Percentiles rank a stretch among this genome's conserved stretches.
These are phyloP conservation scores for Glarea lozoyensis DNA, from an alignment of 495 filamentous ascomycete species.

Conservation along the genomic window DNA sequence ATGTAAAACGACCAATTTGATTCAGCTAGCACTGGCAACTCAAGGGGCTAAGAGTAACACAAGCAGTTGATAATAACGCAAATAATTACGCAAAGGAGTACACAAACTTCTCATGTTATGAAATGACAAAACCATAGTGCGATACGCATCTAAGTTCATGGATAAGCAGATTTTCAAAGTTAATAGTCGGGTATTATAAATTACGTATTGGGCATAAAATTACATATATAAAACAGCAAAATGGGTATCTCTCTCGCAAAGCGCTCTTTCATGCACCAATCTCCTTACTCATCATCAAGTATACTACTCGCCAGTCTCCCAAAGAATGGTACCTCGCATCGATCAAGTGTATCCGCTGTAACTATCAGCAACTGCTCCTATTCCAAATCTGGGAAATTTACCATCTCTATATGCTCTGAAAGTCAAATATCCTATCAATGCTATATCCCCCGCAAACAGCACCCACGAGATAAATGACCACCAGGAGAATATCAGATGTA, in stretches of 20 bases:
- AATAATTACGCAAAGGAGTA: too few species aligned
- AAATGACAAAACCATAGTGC: too few species aligned
- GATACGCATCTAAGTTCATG: too few species aligned
- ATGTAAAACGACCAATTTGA: too few species aligned
- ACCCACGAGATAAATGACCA: slow-evolving; percentile 77
- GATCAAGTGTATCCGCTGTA: slow-evolving; percentile 69
- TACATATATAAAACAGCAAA: slow-evolving; percentile 1
- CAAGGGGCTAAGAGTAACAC: too few species aligned
- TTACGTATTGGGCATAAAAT: slow-evolving; percentile 1
- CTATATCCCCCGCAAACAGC: slow-evolving; percentile 65
- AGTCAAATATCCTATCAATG: slow-evolving; percentile 67
- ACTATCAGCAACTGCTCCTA: slow-evolving; percentile 17
- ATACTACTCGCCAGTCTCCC: slow-evolving; percentile 79
- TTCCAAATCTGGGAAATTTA: slow-evolving; percentile 23
- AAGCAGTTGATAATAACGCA: too few species aligned
- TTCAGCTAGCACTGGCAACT: too few species aligned
- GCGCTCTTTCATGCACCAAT: background rate
- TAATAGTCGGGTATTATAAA: slow-evolving; percentile 13
- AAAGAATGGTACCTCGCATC: slow-evolving; percentile 82
- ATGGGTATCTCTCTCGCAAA: slow-evolving; percentile 15
- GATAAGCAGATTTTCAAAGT: too few species aligned
- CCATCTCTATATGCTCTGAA: slow-evolving; percentile 78
- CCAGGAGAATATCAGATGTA: slow-evolving; percentile 83
- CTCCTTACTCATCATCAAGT: slow-evolving; percentile 73
- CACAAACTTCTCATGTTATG: too few species aligned